phyloP scores from a whole-genome alignment of 176 grass and related monocot species.

The Neostapfia colusana region DNA sequence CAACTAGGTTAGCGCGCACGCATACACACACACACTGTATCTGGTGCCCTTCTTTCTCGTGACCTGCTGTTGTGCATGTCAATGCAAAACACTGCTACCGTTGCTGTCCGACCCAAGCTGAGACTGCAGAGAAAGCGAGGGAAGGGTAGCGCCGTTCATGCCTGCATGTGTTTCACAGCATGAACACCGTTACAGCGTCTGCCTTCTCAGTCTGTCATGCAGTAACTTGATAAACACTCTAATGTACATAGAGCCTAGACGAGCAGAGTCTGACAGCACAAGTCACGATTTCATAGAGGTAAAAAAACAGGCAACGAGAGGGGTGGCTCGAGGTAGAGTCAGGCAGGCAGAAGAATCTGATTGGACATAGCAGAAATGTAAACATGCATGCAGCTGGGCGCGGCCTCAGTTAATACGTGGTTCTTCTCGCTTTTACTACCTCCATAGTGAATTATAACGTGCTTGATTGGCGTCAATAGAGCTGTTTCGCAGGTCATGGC shows the following conservation, averaged over 20 bases:
- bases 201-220: constrained; percentile 4
- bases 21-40: constrained; percentile 7
- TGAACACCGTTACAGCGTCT: neutral
- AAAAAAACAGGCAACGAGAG: neutral
- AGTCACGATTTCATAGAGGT: neutral
- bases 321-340: constrained; percentile 2
- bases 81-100: constrained; percentile 21
- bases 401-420: constrained; percentile 7
- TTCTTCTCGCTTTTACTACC: constrained; percentile 12
- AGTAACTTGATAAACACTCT: neutral
- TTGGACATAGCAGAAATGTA: neutral
- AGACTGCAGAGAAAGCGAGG: neutral
- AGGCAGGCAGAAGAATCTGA: constrained; percentile 25
- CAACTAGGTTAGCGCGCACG: too few species aligned
- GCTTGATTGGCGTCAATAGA: constrained; percentile 8
- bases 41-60: neutral
- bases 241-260: constrained; percentile 42
- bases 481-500: constrained; percentile 1
- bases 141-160: neutral
- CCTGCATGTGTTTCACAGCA: neutral
- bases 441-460: neutral
- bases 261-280: constrained; percentile 10
- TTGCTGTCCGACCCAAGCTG: constrained; percentile 5
- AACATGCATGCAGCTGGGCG: constrained; percentile 14
- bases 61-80: constrained; percentile 3